Evolutionary conservation across 306 rosid species (phyloP), one percentile per base, ranked within the genome.

Genomic region (Morella rubra): DNA sequence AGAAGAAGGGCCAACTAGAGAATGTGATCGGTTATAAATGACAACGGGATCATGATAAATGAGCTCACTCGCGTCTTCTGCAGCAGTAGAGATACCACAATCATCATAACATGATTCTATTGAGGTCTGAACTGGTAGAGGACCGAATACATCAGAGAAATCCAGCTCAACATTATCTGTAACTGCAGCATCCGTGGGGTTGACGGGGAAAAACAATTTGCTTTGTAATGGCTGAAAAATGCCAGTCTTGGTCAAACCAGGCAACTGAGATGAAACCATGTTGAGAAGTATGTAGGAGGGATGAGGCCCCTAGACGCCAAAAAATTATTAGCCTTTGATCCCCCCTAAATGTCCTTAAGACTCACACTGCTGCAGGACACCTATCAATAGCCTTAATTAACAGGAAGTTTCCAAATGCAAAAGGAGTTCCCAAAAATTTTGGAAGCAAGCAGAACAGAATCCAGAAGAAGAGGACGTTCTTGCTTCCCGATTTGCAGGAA

Each of bases 401-500:
- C 47, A 91, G 90, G 82, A 91, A 90, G 87, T 74, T 86, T 66
- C 84, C 85, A 76, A 73, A 89, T 60, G 88, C 97, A 85, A 94
- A 94, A 24, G 97, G 85, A 52, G 93, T 88, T 72, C 98, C 98
- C 83, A 91, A 84, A 62, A 84, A 94, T 67, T 90, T 94, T 4
- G 98, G 98, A 82, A 91, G 77, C 71, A 91, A 75, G 91, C 87
- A 90, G 79, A 88, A 82, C 82, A 92, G 75, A 88, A 92, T 90
- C 93, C 95, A 89, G 86, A 81, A 85, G 86, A 86, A 89, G 85
- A 87, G 86, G 90, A 51, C 40, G 90, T 73, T 91, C 84, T 89
- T 89, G 98, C 92, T 94, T 92, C 97, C 98, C 94, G 92, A 84
- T 73, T 54, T 75, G 87, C 96, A 94, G 97, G 98, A 91, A 94